Percentiles rank a stretch among this genome's conserved stretches.
Conservation (phyloP, 805 yeast genomes). For the Wickerhamomyces bovis region DNA sequence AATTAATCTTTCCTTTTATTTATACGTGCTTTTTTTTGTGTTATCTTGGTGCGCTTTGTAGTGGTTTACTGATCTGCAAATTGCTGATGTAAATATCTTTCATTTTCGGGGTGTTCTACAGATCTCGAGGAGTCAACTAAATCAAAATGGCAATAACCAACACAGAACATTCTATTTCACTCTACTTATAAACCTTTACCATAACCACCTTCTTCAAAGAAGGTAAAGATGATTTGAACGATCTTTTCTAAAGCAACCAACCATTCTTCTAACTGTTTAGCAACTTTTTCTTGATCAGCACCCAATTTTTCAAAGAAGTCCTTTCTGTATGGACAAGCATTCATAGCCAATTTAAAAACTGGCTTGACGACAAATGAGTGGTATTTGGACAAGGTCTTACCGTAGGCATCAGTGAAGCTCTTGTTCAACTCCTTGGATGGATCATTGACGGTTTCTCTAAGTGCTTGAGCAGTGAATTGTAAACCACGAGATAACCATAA, state of each 20-base stretch:
- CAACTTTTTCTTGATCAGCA: constrained; percentile 61
- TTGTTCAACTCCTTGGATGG: constrained; percentile 59
- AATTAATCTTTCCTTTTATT: not conserved
- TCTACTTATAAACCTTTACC: constrained; percentile 72
- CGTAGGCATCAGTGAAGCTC: constrained; percentile 81
- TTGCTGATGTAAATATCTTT: too few species aligned
- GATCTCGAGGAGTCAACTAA: too few species aligned
- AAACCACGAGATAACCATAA: constrained; percentile 84
- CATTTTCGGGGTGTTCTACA: too few species aligned
- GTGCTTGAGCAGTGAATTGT: constrained; percentile 85
- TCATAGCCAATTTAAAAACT: constrained; percentile 89
- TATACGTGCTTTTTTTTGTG: not conserved
- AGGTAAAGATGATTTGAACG: constrained; percentile 66
- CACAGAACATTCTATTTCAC: not conserved
- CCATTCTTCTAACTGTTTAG: constrained; percentile 64
- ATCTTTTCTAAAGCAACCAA: constrained; percentile 68
- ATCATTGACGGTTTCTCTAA: constrained; percentile 69
- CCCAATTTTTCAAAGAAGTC: constrained; percentile 83
- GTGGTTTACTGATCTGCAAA: too few species aligned
- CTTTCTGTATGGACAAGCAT: constrained; percentile 87
- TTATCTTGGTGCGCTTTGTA: not conserved
- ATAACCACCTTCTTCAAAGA: constrained; percentile 74
- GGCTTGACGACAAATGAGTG: constrained; percentile 82
- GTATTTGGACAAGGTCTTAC: constrained; percentile 71
- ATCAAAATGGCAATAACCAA: too few species aligned